These are phyloP conservation scores for Penicillium sclerotigenum DNA, from an alignment of 2,329 filamentous ascomycete genomes.

Conservation along the genomic window DNA sequence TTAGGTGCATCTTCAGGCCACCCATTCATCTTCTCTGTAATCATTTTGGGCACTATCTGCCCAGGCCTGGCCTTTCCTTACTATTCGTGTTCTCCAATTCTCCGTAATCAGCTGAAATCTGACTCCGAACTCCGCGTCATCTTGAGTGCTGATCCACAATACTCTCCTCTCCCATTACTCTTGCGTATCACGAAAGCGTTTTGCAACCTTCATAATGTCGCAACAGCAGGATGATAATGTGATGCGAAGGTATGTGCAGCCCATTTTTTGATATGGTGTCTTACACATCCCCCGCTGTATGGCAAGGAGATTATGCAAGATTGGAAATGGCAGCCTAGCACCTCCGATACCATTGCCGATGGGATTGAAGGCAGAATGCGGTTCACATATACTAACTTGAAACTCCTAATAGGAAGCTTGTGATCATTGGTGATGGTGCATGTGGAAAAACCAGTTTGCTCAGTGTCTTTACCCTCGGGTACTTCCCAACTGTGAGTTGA, in stretches of 20 bases:
- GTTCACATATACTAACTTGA: slow-evolving; percentile 18
- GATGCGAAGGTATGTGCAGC: slow-evolving; percentile 55
- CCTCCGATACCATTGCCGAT: slow-evolving; percentile 6
- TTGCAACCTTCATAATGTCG: slow-evolving; percentile 31
- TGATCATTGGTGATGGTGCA: slow-evolving; percentile 95
- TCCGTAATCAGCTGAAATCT: slow-evolving; percentile 15
- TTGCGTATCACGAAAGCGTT: slow-evolving; percentile 5
- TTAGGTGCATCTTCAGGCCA: slow-evolving; percentile 20
- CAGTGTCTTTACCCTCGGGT: slow-evolving; percentile 95
- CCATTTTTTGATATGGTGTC: slow-evolving; percentile 1
- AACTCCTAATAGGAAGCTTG: slow-evolving; percentile 68
- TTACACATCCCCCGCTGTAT: slow-evolving; percentile 3
- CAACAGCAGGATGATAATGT: slow-evolving; percentile 44
- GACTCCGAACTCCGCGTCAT: slow-evolving; percentile 6
- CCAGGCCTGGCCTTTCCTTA: slow-evolving; percentile 12
- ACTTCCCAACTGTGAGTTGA: slow-evolving; percentile 86
- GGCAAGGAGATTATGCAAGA: not conserved
- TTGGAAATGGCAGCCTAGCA: not conserved
- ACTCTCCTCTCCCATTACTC: slow-evolving; percentile 9
- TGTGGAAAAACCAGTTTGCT: slow-evolving; percentile 97
- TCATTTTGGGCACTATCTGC: slow-evolving; percentile 14
- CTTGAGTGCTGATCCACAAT: slow-evolving; percentile 12
- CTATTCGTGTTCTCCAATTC: slow-evolving; percentile 12
- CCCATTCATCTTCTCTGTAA: slow-evolving; percentile 4
- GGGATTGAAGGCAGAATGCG: not conserved